Evolutionary conservation across 139 green algal genomes (phyloP), one percentile per base, ranked within the genome.

Genomic region (Coelastrella sp.): DNA sequence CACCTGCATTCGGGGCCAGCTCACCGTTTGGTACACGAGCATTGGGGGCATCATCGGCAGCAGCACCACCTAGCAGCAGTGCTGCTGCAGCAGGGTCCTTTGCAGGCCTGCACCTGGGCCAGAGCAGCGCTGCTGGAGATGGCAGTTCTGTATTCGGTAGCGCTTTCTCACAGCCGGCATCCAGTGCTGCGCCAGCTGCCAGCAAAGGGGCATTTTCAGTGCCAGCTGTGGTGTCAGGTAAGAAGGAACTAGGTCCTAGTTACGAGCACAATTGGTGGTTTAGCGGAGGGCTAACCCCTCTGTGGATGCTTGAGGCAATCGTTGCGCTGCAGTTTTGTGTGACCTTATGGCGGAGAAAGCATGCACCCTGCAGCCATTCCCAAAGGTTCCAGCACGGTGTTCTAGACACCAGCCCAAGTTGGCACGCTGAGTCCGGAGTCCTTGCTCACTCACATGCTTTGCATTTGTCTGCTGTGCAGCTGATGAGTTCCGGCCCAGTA

Each of bases 181-280:
- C 14, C 8, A 7, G 3, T 4, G 64, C 64, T 32, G 10, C 80
- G 32, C 65, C 83, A 47, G 32, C 83, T 61, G 1, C 73, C 59
- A 58, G 57, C 73, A 83, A 90, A 59, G 85, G 85, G 5, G 56
- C 59, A 3, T 85, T 86, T 22, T 23, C 77, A 16, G 20, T 73
- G 19, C 87, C 77, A 20, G 57, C 85, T 5, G 8, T 61, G 8
- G 85, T 75, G n/a, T 77, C 85, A 76, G 85, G 85, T 90, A 56
- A 54, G 85, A n/a, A n/a, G n/a, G n/a, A n/a, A n/a, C n/a, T n/a
- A n/a, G n/a, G n/a, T n/a, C n/a, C n/a, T n/a, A n/a, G n/a, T n/a
- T n/a, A n/a, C n/a, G n/a, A n/a, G n/a, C n/a, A n/a, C n/a, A n/a
- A n/a, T n/a, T n/a, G n/a, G n/a, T n/a, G n/a, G n/a, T n/a, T n/a